phyloP scores from a whole-genome alignment of 1,139 yeast genomes.

The Hemisphaericaspora xylofermentans region DNA sequence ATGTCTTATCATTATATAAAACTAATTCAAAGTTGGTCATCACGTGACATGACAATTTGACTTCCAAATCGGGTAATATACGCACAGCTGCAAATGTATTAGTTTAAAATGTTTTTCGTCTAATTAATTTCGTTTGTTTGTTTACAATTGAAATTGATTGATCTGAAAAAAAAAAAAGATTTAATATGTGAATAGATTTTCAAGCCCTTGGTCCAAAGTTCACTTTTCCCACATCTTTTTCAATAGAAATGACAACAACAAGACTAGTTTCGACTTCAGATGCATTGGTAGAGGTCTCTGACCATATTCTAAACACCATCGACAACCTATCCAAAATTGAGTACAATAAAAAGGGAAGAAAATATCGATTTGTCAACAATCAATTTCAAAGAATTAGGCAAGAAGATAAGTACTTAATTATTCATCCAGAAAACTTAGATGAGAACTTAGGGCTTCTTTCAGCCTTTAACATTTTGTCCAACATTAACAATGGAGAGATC shows the following conservation, averaged over 20 bases:
- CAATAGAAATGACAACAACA: not conserved
- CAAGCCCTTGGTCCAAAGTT: not conserved
- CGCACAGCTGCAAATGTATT: no score
- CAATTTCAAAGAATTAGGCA: slow-evolving; percentile 50
- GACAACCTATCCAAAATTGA: slow-evolving; percentile 39
- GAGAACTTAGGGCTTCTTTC: slow-evolving; percentile 41
- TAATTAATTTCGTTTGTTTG: no score
- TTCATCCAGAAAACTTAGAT: slow-evolving; percentile 35
- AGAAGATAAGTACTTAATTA: slow-evolving; percentile 52
- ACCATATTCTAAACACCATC: slow-evolving; percentile 26
- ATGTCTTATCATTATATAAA: no score
- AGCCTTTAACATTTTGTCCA: slow-evolving; percentile 41
- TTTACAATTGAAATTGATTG: not conserved
- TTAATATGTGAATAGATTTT: no score
- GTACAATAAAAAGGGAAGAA: slow-evolving; percentile 51
- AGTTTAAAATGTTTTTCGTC: no score
- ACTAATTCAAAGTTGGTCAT: not conserved
- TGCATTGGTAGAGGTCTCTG: slow-evolving; percentile 29
- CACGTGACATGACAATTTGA: not conserved
- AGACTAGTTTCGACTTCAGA: slow-evolving; percentile 22
- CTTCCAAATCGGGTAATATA: not conserved
- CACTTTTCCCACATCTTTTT: no score
- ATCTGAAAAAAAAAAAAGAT: not conserved
- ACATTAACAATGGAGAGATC: slow-evolving; percentile 36
- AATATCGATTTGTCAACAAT: slow-evolving; percentile 50